phyloP scores from a whole-genome alignment of 2,329 filamentous ascomycete species.

The Helotiales sp. region DNA sequence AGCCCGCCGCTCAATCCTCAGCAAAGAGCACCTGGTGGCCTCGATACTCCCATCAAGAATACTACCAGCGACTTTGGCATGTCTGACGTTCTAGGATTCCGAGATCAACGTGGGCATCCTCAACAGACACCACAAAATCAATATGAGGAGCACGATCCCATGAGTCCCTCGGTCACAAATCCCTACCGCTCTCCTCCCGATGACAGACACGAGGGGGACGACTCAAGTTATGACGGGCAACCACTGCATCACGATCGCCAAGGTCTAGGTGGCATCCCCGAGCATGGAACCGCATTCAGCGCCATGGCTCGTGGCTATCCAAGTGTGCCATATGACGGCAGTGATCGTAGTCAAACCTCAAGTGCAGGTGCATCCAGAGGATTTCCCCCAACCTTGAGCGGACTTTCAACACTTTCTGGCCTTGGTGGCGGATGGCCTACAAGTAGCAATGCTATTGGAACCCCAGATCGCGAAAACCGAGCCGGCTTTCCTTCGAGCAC shows the following conservation, averaged over 20 bases:
- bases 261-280: constrained; percentile 52
- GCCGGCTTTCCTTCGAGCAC: constrained; percentile 52
- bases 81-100: constrained; percentile 58
- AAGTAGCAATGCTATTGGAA: constrained; percentile 62
- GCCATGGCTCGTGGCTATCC: constrained; percentile 52
- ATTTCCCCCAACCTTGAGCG: constrained; percentile 60
- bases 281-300: constrained; percentile 55
- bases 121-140: constrained; percentile 38
- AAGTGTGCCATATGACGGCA: constrained; percentile 54
- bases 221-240: constrained; percentile 39
- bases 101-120: constrained; percentile 47
- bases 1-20: constrained; percentile 49
- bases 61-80: constrained; percentile 60
- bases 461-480: constrained; percentile 63
- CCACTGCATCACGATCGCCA: constrained; percentile 46
- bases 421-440: constrained; percentile 42
- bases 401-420: constrained; percentile 52
- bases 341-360: constrained; percentile 90
- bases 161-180: constrained; percentile 93
- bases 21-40: constrained; percentile 43
- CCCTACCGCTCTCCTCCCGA: constrained; percentile 90
- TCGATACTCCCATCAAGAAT: constrained; percentile 44
- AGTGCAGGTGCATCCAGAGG: constrained; percentile 75
- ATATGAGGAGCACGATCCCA: constrained; percentile 63
- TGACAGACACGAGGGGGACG: constrained; percentile 57